Base-by-base conservation (phyloP, 2,329 filamentous ascomycete genomes). In the Fusarium sp. region DNA sequence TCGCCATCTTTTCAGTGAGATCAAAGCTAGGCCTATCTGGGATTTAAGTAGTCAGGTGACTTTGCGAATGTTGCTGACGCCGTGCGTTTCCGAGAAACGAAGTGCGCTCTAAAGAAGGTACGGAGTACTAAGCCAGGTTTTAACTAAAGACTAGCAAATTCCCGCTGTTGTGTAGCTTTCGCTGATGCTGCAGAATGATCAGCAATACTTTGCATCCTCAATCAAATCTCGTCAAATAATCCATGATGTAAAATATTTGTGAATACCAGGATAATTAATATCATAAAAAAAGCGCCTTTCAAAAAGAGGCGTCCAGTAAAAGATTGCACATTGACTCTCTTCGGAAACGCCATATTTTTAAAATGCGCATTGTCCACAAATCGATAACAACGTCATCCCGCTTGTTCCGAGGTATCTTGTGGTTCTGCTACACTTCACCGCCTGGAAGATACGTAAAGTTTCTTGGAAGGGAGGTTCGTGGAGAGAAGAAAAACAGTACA, bases 391-490 rank as follows among this genome's bases (percentile, higher is more conserved):
- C 62, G 62, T 66, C 63, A 66, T 66, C 13, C 34, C 63, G 55
- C 12, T 4, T 9, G 11, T 50, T 37, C 55, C 55, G 62, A 65
- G 46, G 47, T 25, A 53, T 60, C 47, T 66, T 25, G 25, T 23
- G 20, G 58, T 68, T 68, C 65, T 68, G 65, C 65, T 48, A 2
- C 34, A 51, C 5, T 55, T 64, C 65, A 68, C 65, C 65, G 65
- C 65, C 64, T 34, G 20, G 23, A 12, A 25, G 30, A 8, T 7
- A 23, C 3, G 45, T 28, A 25, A 28, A 28, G 45, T 42, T 53
- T 51, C 25, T 23, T 25, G 12, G 32, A 53, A 53, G 49, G n/a
- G 18, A 53, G 23, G 32, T 8, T n/a, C 16, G 25, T 12, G 21
- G 5, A 21, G 4, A 47, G n/a, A 10, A 21, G 3, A 37, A 21